These are phyloP conservation scores for Kokia cookei DNA, from an alignment of 441 rosid genomes.

Conservation along the genomic window DNA sequence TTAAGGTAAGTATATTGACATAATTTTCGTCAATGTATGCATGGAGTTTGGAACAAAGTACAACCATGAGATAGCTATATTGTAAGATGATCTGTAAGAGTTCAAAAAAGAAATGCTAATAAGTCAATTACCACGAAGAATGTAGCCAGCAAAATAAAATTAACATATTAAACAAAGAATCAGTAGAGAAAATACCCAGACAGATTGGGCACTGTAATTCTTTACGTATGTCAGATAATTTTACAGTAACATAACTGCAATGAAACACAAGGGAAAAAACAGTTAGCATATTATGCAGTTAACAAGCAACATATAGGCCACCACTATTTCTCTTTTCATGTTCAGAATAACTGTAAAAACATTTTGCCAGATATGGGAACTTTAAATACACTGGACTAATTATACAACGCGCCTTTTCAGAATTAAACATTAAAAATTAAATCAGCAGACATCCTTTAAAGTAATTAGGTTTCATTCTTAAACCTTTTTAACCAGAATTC, in stretches of 20 bases:
- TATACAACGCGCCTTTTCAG: neutral
- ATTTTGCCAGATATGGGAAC: neutral
- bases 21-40: neutral
- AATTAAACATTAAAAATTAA: neutral
- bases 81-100: neutral
- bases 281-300: constrained; percentile 1
- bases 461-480: neutral
- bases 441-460: neutral
- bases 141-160: neutral
- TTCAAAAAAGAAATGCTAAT: neutral
- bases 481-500: neutral
- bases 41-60: neutral
- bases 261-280: constrained; percentile 7
- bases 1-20: neutral
- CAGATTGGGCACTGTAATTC: constrained; percentile 84
- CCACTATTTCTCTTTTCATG: neutral
- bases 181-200: constrained; percentile 40
- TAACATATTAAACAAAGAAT: neutral
- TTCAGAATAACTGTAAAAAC: neutral
- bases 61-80: neutral
- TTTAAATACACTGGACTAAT: neutral
- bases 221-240: constrained; percentile 54
- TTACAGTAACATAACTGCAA: constrained; percentile 48
- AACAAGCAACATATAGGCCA: neutral
- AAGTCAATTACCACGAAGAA: neutral